Conservation (phyloP, 1,284 basidiomycete genomes). For the Apiotrichum gracile region DNA sequence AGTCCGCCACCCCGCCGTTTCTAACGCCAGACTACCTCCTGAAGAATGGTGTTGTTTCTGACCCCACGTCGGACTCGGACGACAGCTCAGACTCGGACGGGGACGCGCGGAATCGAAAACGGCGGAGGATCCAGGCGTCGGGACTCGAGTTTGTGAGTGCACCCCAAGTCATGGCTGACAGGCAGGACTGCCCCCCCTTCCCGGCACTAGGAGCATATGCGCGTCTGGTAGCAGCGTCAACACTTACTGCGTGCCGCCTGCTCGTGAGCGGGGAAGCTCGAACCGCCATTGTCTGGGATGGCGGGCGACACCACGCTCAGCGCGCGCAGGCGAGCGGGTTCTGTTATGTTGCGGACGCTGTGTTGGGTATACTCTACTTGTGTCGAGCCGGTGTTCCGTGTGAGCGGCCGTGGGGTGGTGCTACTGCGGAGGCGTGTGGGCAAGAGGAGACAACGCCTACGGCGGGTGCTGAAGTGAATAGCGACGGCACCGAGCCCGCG, state of each 20-base stretch:
- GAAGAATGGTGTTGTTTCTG: neutral
- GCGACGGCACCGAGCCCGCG: neutral
- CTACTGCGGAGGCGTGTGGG: neutral
- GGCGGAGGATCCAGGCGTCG: constrained; percentile 50
- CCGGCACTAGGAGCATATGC: constrained; percentile 63
- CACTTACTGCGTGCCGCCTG: constrained; percentile 62
- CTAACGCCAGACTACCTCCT: constrained; percentile 17
- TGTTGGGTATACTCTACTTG: constrained; percentile 60
- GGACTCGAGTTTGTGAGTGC: constrained; percentile 60
- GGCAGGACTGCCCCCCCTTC: constrained; percentile 77
- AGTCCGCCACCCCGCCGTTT: neutral
- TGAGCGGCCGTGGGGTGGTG: neutral
- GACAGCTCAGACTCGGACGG: neutral
- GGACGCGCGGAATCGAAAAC: constrained; percentile 22
- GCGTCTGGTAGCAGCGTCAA: constrained; percentile 65
- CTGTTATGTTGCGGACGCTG: constrained; percentile 87
- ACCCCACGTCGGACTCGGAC: neutral
- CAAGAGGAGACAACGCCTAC: neutral
- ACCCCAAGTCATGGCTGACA: constrained; percentile 3
- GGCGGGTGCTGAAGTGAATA: neutral
- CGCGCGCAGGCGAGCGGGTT: constrained; percentile 75
- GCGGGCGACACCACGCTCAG: constrained; percentile 53
- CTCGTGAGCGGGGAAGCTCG: constrained; percentile 55
- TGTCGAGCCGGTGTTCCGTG: constrained; percentile 20
- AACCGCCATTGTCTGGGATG: constrained; percentile 75